A percentile compares a stretch with the other conserved stretches of the same genome.
phyloP scores from a whole-genome alignment of 202 grass and related monocot genomes.

The Hordeum pubiflorum region DNA sequence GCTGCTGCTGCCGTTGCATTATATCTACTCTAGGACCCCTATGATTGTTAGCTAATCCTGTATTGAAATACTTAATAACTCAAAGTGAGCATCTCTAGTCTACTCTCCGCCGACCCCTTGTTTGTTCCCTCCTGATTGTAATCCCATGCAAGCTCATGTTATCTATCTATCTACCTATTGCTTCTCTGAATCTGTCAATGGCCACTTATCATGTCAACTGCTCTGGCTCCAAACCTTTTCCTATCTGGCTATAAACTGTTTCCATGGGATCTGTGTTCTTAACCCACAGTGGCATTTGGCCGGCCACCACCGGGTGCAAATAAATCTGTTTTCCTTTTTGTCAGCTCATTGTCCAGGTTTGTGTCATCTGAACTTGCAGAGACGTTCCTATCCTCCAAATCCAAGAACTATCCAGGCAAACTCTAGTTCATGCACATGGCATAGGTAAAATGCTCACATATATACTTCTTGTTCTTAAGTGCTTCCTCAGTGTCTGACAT shows the following conservation, averaged over 20 bases:
- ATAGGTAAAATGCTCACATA: neutral
- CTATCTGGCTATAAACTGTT: neutral
- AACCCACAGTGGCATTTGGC: neutral
- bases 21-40: slow-evolving; percentile 11
- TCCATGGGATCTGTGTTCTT: neutral
- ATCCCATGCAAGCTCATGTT: slow-evolving; percentile 3
- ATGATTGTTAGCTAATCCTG: slow-evolving; percentile 28
- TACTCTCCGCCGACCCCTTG: neutral
- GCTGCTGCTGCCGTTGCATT: neutral
- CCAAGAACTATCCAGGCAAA: neutral
- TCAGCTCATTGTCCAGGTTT: neutral
- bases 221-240: neutral
- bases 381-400: neutral
- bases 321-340: slow-evolving; percentile 1
- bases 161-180: neutral
- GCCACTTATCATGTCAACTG: neutral
- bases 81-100: slow-evolving; percentile 5
- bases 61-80: neutral
- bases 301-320: neutral
- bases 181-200: neutral
- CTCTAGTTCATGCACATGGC: neutral
- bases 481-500: neutral
- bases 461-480: neutral
- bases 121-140: slow-evolving; percentile 12
- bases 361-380: neutral